Evolutionary conservation across 2,329 filamentous ascomycete species (phyloP), one percentile per base, ranked within the genome.

Genomic region (Coleophoma crateriformis): DNA sequence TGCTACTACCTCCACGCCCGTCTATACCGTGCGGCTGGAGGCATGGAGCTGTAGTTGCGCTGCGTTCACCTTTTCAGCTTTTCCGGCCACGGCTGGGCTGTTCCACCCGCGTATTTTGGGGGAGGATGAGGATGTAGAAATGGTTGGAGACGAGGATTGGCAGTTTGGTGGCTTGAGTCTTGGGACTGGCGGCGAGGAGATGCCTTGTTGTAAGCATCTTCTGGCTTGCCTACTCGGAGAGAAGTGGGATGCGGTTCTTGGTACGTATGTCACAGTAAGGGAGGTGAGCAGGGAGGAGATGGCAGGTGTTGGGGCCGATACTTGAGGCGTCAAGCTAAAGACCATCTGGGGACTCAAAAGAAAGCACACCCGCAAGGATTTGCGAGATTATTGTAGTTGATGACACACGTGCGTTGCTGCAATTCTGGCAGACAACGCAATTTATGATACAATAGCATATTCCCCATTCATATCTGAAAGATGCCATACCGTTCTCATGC

Each of bases 41-140:
- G 81, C 85, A 1, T 97, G 94, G 94, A 90, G 87, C 66, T 99
- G 94, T 68, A 88, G 82, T 1, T 99, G 94, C 71, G 86, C 90
- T 3, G 84, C 83, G 1, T 97, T 97, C 67, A 78, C 85, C 0
- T 84, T 95, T 54, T 75, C 84, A 17, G 79, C 85, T 2, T 91
- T 90, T 58, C 74, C 75, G 22, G 59, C 66, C 19, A 52, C 47
- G 10, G 34, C 42, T 33, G 11, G 14, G 47, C 42, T 20, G 32
- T 49, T 8, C 46, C 15, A 35, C 49, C 33, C 27, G 35, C 35
- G 34, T 37, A 34, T 35, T 38, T 45, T 13, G 47, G 39, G 12
- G 39, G 53, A 20, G 54, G 58, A 14, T 50, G 46, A 45, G 33
- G 15, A 12, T 20, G 27, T n/a, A 3, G 20, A 14, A 20, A n/a